A percentile compares a stretch with the other conserved stretches of the same genome.
These are phyloP conservation scores for Paramecium tetraurelia DNA, from an alignment of 73 alveolate genomes.

Conservation along the genomic window DNA sequence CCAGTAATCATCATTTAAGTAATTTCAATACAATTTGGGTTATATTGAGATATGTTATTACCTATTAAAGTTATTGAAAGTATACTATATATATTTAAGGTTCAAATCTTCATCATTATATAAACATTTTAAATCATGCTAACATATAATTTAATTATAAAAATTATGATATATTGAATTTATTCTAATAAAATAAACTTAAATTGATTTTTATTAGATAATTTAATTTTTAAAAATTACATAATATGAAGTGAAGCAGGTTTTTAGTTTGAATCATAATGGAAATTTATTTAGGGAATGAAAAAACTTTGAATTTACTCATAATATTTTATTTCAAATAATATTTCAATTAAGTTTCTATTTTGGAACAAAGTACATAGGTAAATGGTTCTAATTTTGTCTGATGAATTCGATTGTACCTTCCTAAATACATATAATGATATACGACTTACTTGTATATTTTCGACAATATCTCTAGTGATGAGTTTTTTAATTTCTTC, in stretches of 20 bases:
- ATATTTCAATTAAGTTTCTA: neutral
- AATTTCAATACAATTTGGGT: no score
- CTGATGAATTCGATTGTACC: conserved; percentile 86
- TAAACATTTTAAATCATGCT: no score
- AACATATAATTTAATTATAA: no score
- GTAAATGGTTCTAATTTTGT: conserved; percentile 86
- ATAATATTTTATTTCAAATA: neutral
- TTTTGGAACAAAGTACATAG: conserved; percentile 86
- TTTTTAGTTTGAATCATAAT: neutral
- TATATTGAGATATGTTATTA: no score
- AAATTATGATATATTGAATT: no score
- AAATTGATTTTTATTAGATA: no score
- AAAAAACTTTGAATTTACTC: neutral
- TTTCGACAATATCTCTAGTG: conserved; percentile 70
- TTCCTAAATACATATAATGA: conserved; percentile 70
- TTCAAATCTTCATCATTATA: no score
- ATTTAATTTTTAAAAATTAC: neutral
- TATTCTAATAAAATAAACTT: no score
- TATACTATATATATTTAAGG: no score
- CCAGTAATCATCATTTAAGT: no score
- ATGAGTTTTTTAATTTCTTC: conserved; percentile 72
- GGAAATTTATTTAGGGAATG: neutral
- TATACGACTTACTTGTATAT: conserved; percentile 53
- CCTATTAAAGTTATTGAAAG: no score
- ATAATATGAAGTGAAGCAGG: neutral